Conservation (phyloP, 2,329 filamentous ascomycete genomes). For the Aspergillus intermedius region DNA sequence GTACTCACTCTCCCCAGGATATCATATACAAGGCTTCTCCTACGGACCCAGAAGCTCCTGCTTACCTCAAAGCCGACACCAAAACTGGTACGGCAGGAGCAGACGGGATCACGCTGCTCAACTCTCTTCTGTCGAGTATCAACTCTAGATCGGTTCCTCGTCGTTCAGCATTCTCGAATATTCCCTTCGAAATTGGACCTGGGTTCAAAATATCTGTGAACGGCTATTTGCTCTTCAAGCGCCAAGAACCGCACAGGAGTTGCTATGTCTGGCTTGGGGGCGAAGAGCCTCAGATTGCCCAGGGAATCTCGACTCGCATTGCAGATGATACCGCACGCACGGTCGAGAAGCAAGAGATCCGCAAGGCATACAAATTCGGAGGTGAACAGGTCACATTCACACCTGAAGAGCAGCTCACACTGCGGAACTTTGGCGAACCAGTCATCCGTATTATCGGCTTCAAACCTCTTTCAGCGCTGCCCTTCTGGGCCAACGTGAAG, state of each 20-base stretch:
- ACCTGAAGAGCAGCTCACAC: constrained; percentile 69
- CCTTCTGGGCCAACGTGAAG: constrained; percentile 76
- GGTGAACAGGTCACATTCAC: constrained; percentile 83
- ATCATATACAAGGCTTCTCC: constrained; percentile 77
- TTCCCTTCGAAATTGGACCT: constrained; percentile 83
- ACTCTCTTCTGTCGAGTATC: constrained; percentile 76
- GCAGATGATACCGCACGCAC: constrained; percentile 70
- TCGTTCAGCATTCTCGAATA: constrained; percentile 74
- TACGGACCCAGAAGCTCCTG: constrained; percentile 61
- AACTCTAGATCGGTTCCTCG: constrained; percentile 85
- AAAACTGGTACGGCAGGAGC: constrained; percentile 58
- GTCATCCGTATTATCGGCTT: constrained; percentile 88
- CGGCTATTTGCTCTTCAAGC: constrained; percentile 83
- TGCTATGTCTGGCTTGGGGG: constrained; percentile 84
- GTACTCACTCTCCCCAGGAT: constrained; percentile 50
- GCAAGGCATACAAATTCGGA: constrained; percentile 93
- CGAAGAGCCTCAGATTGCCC: constrained; percentile 75
- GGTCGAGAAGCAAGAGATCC: constrained; percentile 73
- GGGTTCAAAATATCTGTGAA: constrained; percentile 82
- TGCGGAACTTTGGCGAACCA: constrained; percentile 75
- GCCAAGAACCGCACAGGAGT: constrained; percentile 70
- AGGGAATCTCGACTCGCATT: constrained; percentile 65
- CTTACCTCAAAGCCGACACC: constrained; percentile 45
- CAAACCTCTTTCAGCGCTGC: constrained; percentile 69
- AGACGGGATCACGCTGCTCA: constrained; percentile 71